Evolutionary conservation across 805 yeast genomes (phyloP).

Genomic region (Starmerella tilneyi): DNA sequence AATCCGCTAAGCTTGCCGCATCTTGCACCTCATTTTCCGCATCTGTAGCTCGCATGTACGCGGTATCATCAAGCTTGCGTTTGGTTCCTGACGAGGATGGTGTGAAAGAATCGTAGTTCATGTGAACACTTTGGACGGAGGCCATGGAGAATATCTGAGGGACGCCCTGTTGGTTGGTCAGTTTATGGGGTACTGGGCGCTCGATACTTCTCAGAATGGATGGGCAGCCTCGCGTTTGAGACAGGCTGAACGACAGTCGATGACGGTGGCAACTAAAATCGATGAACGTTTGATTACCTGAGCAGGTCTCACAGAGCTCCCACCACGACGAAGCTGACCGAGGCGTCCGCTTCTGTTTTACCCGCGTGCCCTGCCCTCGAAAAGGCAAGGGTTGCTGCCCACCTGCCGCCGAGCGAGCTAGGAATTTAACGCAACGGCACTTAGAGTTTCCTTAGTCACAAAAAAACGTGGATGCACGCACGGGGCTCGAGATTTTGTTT

Average conservation of each 20-base stretch:
- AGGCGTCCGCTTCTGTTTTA: too few relatives aligned
- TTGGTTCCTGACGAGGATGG: constrained; percentile 2
- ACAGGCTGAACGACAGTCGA: background rate
- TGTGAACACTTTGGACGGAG: constrained; percentile 6
- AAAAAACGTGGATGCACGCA: too few relatives aligned
- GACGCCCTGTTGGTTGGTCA: background rate
- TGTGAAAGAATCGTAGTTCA: constrained; percentile 5
- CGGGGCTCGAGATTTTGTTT: too few relatives aligned
- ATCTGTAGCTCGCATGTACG: too few relatives aligned
- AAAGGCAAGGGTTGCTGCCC: too few relatives aligned
- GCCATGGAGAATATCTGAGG: background rate
- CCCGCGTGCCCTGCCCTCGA: too few relatives aligned
- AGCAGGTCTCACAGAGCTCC: background rate
- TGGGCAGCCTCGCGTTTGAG: background rate
- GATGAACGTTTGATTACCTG: constrained; percentile 1
- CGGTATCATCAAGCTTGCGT: constrained; percentile 5
- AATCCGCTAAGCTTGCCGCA: background rate
- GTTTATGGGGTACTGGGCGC: background rate
- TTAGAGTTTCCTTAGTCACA: too few relatives aligned
- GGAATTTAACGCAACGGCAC: too few relatives aligned
- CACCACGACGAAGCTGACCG: background rate
- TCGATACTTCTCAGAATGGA: too few relatives aligned
- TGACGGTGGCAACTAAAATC: constrained; percentile 2
- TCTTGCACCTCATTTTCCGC: background rate
- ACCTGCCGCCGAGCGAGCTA: too few relatives aligned